Base-by-base conservation (phyloP, 2,329 filamentous ascomycete genomes). In the Cladosporium phlei region DNA sequence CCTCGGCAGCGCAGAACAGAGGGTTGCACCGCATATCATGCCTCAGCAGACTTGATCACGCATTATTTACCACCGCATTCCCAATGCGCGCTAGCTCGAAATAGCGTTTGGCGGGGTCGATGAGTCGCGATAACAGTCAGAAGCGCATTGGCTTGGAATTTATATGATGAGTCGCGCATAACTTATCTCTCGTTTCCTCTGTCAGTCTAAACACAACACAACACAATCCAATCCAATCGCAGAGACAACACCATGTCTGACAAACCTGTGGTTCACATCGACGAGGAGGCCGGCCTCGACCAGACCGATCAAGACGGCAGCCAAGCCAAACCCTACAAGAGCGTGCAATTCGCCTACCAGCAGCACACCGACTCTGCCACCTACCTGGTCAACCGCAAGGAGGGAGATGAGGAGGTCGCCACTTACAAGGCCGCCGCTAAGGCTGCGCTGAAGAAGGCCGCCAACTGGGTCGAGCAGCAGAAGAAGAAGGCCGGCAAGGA, bases 401-500 rank as follows among this genome's bases (percentile, higher is more conserved):
- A 77, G 56, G 77, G 77, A 62, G 82, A 81, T 52, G 86, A 88
- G 59, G 73, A 76, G 45, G 77, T 80, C 54, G 68, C 83, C 54
- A 77, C 81, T 58, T 95, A 85, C 85, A 91, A 90, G 71, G 82
- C 85, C 46, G 85, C 82, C 16, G 83, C 86, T 51, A 94, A 93
- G 73, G 86, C 85, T 50, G 88, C 87, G 17, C 67, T 88, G 63
- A 95, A 95, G 75, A 94, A 94, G 71, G 86, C 85, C 3, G 80
- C 80, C 71, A 83, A 82, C 66, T 81, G 82, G 54, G 81, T 81
- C 54, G 86, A 88, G 56, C 75, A 77, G 54, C 81, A 87, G 68
- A 86, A 88, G 78, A 90, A 88, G 77, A 95, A 95, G 76, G 77
- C 85, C 34, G 79, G 79, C 58, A 89, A 88, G 70, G 85, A 86